Conservation (phyloP, 192 early-diverging fungal genomes). For the Umbelopsis sp. region DNA sequence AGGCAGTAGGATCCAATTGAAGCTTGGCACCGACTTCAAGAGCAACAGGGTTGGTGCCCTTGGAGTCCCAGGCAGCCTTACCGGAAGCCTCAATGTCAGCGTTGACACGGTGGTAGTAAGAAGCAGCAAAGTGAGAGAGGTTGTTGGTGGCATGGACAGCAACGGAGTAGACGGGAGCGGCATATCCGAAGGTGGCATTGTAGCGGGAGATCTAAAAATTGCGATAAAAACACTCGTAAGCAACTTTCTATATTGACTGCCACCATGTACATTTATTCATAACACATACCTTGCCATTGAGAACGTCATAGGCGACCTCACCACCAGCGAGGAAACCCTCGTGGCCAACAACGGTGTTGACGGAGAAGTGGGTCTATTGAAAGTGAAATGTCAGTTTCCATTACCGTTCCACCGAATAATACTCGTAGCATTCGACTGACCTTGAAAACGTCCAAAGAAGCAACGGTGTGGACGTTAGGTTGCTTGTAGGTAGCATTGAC, state of each 20-base stretch:
- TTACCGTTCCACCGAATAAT: background rate
- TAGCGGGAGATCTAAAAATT: conserved; percentile 68
- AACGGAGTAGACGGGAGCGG: conserved; percentile 85
- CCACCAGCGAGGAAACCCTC: conserved; percentile 92
- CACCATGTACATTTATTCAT: background rate
- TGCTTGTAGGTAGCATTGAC: conserved; percentile 95
- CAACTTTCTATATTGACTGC: background rate
- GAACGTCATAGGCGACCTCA: conserved; percentile 93
- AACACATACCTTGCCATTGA: conserved; percentile 64
- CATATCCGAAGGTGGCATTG: conserved; percentile 87
- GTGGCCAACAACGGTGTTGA: conserved; percentile 86
- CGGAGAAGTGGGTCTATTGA: conserved; percentile 75
- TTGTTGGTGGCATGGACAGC: conserved; percentile 91
- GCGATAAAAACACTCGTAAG: background rate
- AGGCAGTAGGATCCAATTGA: conserved; percentile 84
- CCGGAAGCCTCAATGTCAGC: conserved; percentile 92
- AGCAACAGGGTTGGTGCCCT: conserved; percentile 69
- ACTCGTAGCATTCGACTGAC: conserved; percentile 28
- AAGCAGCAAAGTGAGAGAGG: conserved; percentile 84
- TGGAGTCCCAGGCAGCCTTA: conserved; percentile 88
- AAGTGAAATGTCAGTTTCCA: background rate
- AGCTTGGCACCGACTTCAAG: conserved; percentile 96
- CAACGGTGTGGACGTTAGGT: conserved; percentile 87
- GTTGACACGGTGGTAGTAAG: conserved; percentile 97
- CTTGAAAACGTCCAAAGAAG: conserved; percentile 92